Evolutionary conservation across 106 monocot genomes (phyloP).

Genomic region (Acorus calamus): DNA sequence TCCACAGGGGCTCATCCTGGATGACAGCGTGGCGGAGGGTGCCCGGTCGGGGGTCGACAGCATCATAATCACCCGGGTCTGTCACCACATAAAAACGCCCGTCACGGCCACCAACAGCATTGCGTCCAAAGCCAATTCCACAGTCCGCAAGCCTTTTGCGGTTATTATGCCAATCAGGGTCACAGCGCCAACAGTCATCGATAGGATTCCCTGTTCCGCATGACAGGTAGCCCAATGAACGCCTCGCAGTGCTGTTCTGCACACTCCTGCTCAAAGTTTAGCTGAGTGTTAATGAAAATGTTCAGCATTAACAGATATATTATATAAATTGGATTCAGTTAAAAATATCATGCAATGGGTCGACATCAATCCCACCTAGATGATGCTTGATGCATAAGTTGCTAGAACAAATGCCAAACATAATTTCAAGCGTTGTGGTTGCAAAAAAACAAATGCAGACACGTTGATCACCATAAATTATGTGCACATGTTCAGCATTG

Average conservation of each 20-base stretch:
- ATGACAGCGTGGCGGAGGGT: conserved; percentile 40
- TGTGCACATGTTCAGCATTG: too few relatives aligned
- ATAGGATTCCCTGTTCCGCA: conserved; percentile 37
- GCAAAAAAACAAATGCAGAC: too few relatives aligned
- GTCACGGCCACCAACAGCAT: conserved; percentile 14
- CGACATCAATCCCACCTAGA: too few relatives aligned
- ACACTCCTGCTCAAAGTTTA: not conserved
- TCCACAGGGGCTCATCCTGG: conserved; percentile 31
- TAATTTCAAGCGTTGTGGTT: too few relatives aligned
- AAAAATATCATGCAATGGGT: too few relatives aligned
- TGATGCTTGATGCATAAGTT: too few relatives aligned
- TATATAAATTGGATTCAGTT: too few relatives aligned
- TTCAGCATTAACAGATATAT: too few relatives aligned
- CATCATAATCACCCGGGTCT: conserved; percentile 7
- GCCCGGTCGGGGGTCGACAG: conserved; percentile 29
- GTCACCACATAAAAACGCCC: not conserved
- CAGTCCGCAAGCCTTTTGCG: conserved; percentile 42
- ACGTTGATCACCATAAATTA: too few relatives aligned
- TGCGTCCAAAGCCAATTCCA: conserved; percentile 25
- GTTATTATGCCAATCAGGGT: conserved; percentile 27
- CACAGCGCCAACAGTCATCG: conserved; percentile 49
- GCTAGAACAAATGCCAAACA: too few relatives aligned
- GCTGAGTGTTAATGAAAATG: too few relatives aligned
- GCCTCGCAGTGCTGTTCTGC: conserved; percentile 2
- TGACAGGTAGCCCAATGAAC: conserved; percentile 4